phyloP scores from a whole-genome alignment of 1,284 basidiomycete species.

The Heterobasidion parviporum region DNA sequence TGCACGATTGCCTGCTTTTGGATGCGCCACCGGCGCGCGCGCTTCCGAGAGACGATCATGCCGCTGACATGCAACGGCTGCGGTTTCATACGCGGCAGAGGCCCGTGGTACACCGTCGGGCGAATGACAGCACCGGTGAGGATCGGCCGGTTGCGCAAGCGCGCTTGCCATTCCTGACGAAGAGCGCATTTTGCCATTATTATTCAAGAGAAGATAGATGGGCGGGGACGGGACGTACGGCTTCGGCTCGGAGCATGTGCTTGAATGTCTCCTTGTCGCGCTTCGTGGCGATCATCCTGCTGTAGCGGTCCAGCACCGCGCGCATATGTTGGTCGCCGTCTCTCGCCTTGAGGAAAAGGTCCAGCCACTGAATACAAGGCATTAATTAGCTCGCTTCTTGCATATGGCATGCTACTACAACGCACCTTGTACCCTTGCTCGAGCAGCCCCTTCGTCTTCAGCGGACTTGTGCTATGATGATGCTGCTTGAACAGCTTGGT shows the following conservation, averaged over 20 bases:
- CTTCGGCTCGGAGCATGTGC: conserved; percentile 35
- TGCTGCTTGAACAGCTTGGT: conserved; percentile 45
- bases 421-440: conserved; percentile 45
- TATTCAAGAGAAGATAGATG: not conserved
- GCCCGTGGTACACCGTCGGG: conserved; percentile 51
- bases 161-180: conserved; percentile 40
- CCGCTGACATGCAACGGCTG: conserved; percentile 57
- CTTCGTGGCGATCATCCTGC: conserved; percentile 42
- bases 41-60: conserved; percentile 59
- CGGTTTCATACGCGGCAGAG: conserved; percentile 70
- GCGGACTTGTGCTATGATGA: conserved; percentile 39
- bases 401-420: conserved; percentile 1
- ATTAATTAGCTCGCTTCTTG: not conserved
- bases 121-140: conserved; percentile 64
- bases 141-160: conserved; percentile 47
- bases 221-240: conserved; percentile 29
- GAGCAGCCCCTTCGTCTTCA: conserved; percentile 36
- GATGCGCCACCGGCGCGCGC: conserved; percentile 22
- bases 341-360: conserved; percentile 44
- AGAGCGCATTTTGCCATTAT: not conserved
- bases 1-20: conserved; percentile 13
- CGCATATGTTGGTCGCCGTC: conserved; percentile 40
- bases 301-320: conserved; percentile 45
- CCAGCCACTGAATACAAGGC: conserved; percentile 43
- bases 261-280: conserved; percentile 41